Base-by-base conservation (phyloP, 2,329 filamentous ascomycete species). In the Mycosphaerella sp. region DNA sequence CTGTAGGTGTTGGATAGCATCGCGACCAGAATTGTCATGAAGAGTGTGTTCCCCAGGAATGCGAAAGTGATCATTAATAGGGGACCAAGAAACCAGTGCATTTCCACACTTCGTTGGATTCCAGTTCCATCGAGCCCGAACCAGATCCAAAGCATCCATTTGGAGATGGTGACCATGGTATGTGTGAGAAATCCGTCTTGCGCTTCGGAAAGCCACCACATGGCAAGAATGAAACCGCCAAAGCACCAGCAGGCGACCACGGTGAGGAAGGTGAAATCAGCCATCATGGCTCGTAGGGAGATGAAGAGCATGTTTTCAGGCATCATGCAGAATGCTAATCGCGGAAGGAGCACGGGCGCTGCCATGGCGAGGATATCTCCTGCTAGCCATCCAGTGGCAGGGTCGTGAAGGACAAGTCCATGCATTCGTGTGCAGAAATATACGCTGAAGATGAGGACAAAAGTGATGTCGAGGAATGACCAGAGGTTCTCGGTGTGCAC, bases 111-210 rank as follows among this genome's bases (percentile, higher is more conserved):
- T 52, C 75, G 71, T 55, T 77, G 70, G 32, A 80, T 78, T 1
- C 78, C 76, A 35, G 70, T 86, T 32, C 67, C 88, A 61, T 93
- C 88, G 1, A 94, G 79, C 2, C 88, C 88, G 64, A 94, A 93
- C 88, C 88, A 94, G 57, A 94, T 90, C 79, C 86, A 93, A 1
- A 93, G 79, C 87, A 94, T 91, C 88, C 88, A 94, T 68, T 90
- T 89, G 40, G 82, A 82, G 55, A 93, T 89, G 1, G 84, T 87
- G 69, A 86, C 71, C 4, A 83, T 69, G 35, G 56, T 61, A 46
- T 70, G 66, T 5, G 52, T 58, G 13, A 59, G 59, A 41, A 60
- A 64, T 17, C 67, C 67, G 68, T 68, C 66, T 54, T 69, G 64
- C 16, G 81, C 82, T 57, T 86, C 78, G 53, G 82, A 81, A 7